Evolutionary conservation across 768 basidiomycete species (phyloP), one percentile per base, ranked within the genome.

Genomic region (Lentinula aciculospora): DNA sequence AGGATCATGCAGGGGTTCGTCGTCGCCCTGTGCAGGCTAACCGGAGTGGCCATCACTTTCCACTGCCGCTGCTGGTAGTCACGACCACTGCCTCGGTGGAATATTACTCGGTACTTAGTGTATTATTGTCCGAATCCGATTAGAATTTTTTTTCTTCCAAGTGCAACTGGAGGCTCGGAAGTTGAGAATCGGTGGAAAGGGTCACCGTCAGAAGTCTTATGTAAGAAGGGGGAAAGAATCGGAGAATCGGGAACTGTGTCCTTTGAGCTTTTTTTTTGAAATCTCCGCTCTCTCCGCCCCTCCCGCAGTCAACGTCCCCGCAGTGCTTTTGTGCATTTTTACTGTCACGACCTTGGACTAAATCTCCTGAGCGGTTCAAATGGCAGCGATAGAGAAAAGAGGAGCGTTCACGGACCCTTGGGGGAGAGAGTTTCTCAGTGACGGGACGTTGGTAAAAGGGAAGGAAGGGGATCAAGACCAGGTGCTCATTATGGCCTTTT

Each of bases 371-470:
- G n/a, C n/a, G n/a, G n/a, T n/a, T n/a, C n/a, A 40, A 40, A 40
- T 40, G 39, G 39, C n/a, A 40, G 39, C 39, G n/a, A 40, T 19
- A 19, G 39, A 40, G 13, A 5, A 40, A 19, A 12, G 39, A 40
- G 39, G 39, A 40, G 39, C n/a, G 39, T 40, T 40, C 39, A 53
- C 51, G 51, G 51, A 53, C 32, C 34, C 23, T 53, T 37, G 51
- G 51, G 51, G 36, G n/a, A 36, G 36, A 39, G 27, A 37, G 7
- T 37, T 37, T 12, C 19, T 36, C 19, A 53, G 34, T 10, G 36
- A 39, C 31, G 34, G 34, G 10, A 50, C 28, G n/a, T 36, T 39
- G 36, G 36, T 27, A 2, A 27, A 1, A 36, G 36, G 12, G 51
- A 25, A 32, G 51, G 21, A 39, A 23, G 36, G 32, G 32, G 34